A percentile compares a stretch with the other conserved stretches of the same genome.
These are phyloP conservation scores for Bipolaris victoriae DNA, from an alignment of 2,329 filamentous ascomycete genomes.

Conservation along the genomic window DNA sequence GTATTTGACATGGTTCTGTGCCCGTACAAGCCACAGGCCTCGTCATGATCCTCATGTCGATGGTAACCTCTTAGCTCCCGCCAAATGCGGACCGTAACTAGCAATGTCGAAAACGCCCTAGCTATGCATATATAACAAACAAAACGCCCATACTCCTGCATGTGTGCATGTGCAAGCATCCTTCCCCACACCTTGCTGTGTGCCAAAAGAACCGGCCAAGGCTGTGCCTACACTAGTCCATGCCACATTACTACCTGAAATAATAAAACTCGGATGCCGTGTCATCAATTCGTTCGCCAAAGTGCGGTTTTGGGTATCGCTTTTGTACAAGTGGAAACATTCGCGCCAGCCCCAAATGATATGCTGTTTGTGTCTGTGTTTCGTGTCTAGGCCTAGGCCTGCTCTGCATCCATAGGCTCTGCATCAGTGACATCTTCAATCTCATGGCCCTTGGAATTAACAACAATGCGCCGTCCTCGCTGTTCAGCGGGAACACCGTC, in stretches of 20 bases:
- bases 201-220: slow-evolving; percentile 2
- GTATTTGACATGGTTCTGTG: slow-evolving; percentile 2
- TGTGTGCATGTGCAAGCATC: slow-evolving; percentile 20
- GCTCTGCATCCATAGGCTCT: slow-evolving; percentile 39
- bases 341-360: slow-evolving; percentile 21
- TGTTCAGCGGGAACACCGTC: slow-evolving; percentile 81
- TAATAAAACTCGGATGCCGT: slow-evolving; percentile 10
- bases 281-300: slow-evolving; percentile 25
- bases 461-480: slow-evolving; percentile 76
- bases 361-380: slow-evolving; percentile 6
- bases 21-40: background rate
- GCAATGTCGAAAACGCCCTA: slow-evolving; percentile 25
- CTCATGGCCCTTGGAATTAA: slow-evolving; percentile 51
- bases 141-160: slow-evolving; percentile 16
- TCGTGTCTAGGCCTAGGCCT: slow-evolving; percentile 18
- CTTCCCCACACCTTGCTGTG: slow-evolving; percentile 15
- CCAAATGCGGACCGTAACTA: slow-evolving; percentile 11
- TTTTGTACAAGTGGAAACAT: slow-evolving; percentile 34
- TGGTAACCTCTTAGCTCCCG: slow-evolving; percentile 6
- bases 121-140: slow-evolving; percentile 32
- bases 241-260: slow-evolving; percentile 10
- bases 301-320: slow-evolving; percentile 40
- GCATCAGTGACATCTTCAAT: slow-evolving; percentile 44
- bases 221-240: slow-evolving; percentile 6
- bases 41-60: slow-evolving; percentile 2